Base-by-base conservation (phyloP, 208 protist genomes). In the Trypanosoma grayi region DNA sequence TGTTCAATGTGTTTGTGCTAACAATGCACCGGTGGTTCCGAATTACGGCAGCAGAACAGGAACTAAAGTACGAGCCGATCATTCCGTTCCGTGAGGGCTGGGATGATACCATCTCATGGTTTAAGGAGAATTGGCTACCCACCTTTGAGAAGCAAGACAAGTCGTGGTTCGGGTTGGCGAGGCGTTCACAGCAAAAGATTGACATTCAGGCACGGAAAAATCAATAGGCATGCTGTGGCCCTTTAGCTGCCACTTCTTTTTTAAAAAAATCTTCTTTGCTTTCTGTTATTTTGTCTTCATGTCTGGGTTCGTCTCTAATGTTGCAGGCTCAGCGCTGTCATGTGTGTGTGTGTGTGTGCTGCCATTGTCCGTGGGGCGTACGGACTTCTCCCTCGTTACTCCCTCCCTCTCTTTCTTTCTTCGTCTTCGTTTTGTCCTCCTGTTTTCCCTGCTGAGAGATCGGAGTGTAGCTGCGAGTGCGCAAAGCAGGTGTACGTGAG, bases 21-120 rank as follows among this genome's bases (percentile, higher is more conserved):
- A 97, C 90, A 20, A 98, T 98, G 83, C 94, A 98, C 71, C 82
- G 95, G 22, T 98, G 90, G 92, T 98, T 98, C 64, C 74, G 84
- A 24, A 97, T 97, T 55, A 84, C 85, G 18, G 86, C 84, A 24
- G 92, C 90, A 7, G 85, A 96, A 61, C 68, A 80, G 14, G 90
- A 98, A 51, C 72, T 98, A 16, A 74, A 83, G 44, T 97, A 78
- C 63, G 46, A 84, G 47, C 92, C 92, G 11, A 87, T 98, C 34
- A 95, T 97, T 52, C 47, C 81, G 1, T 98, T 97, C 66, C 44
- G 39, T 43, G 81, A 94, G 11, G 92, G 94, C 5, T 97, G 92
- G 90, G 50, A 52, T 14, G 85, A 96, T 50, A 97, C 90, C 4
- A 93, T 97, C 56, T 59, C 66, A 18, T 98, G 90, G 90, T 97